phyloP scores from a whole-genome alignment of 2,329 filamentous ascomycete species.

The Colletotrichum musicola region DNA sequence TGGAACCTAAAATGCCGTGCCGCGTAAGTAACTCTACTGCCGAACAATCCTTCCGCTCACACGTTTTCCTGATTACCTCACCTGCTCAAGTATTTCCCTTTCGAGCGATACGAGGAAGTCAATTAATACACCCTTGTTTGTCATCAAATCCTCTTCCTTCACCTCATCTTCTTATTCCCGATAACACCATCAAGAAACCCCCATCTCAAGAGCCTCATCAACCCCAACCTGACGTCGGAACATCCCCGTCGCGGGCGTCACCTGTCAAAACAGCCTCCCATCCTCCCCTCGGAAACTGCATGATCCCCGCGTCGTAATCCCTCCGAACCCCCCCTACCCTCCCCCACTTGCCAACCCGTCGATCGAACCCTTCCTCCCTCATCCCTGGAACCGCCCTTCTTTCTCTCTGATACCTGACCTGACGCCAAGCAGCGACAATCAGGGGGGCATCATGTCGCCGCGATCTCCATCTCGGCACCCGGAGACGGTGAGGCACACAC shows the following conservation, averaged over 20 bases:
- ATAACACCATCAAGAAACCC: not conserved
- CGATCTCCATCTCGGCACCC: constrained; percentile 18
- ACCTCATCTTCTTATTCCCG: not conserved
- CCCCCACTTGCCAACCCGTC: not conserved
- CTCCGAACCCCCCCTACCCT: not conserved
- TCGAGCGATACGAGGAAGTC: not conserved
- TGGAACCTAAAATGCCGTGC: not conserved
- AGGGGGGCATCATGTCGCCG: constrained; percentile 20
- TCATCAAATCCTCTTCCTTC: not conserved
- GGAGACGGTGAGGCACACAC: constrained; percentile 3
- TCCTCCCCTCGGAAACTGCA: constrained; percentile 18
- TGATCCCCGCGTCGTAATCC: constrained; percentile 33
- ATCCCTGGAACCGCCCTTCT: constrained; percentile 9
- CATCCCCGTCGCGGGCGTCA: constrained; percentile 21
- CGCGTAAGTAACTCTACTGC: not conserved
- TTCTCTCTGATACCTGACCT: constrained; percentile 24
- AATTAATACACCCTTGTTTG: not conserved
- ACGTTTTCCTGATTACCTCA: not conserved
- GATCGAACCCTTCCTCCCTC: constrained; percentile 22
- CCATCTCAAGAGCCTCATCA: constrained; percentile 4
- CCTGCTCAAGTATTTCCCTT: not conserved
- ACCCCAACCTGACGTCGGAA: constrained; percentile 20
- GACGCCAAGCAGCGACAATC: constrained; percentile 18
- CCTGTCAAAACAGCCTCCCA: constrained; percentile 14
- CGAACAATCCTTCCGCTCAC: not conserved